Evolutionary conservation across 163 green algal species (phyloP).

Genomic region (Scenedesmus sp.): DNA sequence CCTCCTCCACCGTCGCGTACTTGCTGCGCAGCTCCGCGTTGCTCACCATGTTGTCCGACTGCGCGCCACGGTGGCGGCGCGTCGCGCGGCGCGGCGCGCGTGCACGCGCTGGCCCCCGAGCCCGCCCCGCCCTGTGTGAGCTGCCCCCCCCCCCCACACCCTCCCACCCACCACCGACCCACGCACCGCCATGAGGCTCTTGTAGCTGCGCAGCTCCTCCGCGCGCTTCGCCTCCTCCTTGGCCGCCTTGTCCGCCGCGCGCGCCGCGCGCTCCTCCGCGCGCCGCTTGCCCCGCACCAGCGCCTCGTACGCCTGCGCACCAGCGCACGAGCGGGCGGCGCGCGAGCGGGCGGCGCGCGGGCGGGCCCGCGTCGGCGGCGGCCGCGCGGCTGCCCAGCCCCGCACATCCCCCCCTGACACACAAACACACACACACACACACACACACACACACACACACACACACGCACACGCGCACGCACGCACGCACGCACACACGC

Average conservation of each 20-base stretch:
- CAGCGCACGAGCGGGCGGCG: neutral
- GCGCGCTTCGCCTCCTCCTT: constrained; percentile 71
- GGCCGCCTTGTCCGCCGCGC: constrained; percentile 65
- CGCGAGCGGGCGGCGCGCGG: too few relatives aligned
- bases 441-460: too few relatives aligned
- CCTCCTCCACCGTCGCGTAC: constrained; percentile 83
- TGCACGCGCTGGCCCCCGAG: neutral
- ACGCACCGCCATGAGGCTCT: constrained; percentile 73
- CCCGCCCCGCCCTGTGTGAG: neutral
- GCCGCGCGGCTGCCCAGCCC: too few relatives aligned
- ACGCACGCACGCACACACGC: neutral
- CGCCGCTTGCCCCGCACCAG: constrained; percentile 59
- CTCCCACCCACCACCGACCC: neutral
- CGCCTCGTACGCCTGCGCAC: constrained; percentile 49
- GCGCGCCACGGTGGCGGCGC: constrained; percentile 19
- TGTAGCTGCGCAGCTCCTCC: constrained; percentile 81
- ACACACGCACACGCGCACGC: too few relatives aligned
- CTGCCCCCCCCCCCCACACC: neutral
- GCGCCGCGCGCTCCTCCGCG: constrained; percentile 54
- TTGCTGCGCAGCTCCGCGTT: constrained; percentile 79
- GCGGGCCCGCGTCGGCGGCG: too few relatives aligned
- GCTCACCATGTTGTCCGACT: constrained; percentile 85
- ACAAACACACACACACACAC: too few relatives aligned
- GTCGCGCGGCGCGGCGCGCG: neutral
- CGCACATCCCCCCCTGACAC: too few relatives aligned